Base-by-base conservation (phyloP, 768 basidiomycete species). In the Naematelia aurantialba region DNA sequence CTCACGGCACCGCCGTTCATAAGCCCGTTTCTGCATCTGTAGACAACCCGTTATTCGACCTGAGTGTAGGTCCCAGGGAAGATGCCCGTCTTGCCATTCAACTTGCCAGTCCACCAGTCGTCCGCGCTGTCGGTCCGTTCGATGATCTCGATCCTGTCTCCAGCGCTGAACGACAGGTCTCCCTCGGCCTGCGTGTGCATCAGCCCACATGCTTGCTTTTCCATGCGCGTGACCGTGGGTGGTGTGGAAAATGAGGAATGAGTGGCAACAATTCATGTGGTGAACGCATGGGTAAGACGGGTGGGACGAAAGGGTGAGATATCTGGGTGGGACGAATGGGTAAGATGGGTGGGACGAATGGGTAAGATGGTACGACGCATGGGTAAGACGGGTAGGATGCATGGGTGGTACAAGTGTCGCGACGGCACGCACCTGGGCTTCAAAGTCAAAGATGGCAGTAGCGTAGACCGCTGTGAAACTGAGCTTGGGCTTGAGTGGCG, bases 401-500 rank as follows among this genome's bases (percentile, higher is more conserved):
- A n/a, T n/a, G n/a, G n/a, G n/a, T n/a, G n/a, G n/a, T n/a, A n/a
- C n/a, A n/a, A n/a, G n/a, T n/a, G n/a, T n/a, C n/a, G n/a, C n/a
- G n/a, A 46, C n/a, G 52, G 17, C 19, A 71, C 80, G 55, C 71
- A 85, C 87, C 83, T 94, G 92, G 19, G 96, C 91, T 31, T 81
- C 82, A 74, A 94, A 99, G 76, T 99, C 96, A 73, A 96, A 99
- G 70, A 98, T 73, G 27, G 96, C 96, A 10, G 89, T 87, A 24
- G 92, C 91, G 70, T 91, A 91, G 2, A 82, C 79, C 52, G 79
- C 80, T 1, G 84, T 84, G 5, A 82, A 80, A 75, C 88, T 89
- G 4, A 89, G 89, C 74, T 91, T 93, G 0, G 89, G 85, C 79
- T 91, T 93, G 68, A 92, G 73, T 1, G 91, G 87, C 5, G 94